Evolutionary conservation across 2,329 filamentous ascomycete species (phyloP), one percentile per base, ranked within the genome.

Genomic region (Clonostachys byssicola): DNA sequence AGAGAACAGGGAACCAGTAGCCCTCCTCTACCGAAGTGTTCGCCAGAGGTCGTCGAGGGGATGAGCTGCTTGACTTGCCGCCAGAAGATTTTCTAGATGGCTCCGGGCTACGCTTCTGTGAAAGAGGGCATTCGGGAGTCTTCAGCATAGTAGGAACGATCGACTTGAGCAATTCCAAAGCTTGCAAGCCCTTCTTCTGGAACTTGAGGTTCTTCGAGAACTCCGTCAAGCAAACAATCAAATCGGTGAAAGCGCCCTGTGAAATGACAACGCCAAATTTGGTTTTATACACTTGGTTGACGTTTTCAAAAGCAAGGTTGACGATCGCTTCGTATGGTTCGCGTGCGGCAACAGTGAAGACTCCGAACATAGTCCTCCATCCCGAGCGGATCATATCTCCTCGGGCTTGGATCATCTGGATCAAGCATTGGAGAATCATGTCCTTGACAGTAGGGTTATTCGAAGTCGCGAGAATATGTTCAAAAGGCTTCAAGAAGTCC

Each of bases 331-430:
- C 94, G 62, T 96, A 92, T 14, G 88, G 89, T 61, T 97, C 95
- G 51, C 87, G 80, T 16, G 95, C 94, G 30, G 95, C 94, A 36
- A 97, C 91, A 2, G 92, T 96, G 62, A 99, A 99, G 33, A 96
- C 92, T 5, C 92, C 94, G 67, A 99, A 97, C 92, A 99, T 99
- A 17, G 95, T 97, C 62, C 94, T 87, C 94, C 94, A 99, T 6
- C 94, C 94, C 38, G 92, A 96, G 45, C 92, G 86, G 60, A 99
- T 99, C 57, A 97, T 97, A 66, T 96, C 88, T 6, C 95, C 95
- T 49, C 89, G 81, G 34, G 92, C 92, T 70, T 99, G 94, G 43
- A 99, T 96, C 95, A 99, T 99, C 67, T 99, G 95, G 48, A 96
- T 95, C 51, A 99, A 74, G 62, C 95, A 99, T 40, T 92, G 84